Evolutionary conservation across 495 filamentous ascomycete species (phyloP).

Genomic region (Oidiodendron maius): DNA sequence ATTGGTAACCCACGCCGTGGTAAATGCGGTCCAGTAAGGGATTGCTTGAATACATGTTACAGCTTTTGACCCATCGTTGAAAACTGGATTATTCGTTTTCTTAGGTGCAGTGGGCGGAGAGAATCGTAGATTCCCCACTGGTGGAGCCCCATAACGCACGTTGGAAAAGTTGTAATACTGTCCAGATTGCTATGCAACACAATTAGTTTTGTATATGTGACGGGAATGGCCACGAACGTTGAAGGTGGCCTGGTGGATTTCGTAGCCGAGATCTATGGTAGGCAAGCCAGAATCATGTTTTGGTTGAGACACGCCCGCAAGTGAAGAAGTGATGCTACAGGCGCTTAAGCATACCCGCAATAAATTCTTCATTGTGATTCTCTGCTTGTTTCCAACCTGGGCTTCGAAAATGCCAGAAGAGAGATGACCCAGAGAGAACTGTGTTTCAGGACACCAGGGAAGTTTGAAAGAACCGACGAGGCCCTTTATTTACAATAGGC

Average conservation of each 20-base stretch:
- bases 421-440: too few relatives aligned
- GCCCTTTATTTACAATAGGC: too few relatives aligned
- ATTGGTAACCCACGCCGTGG: slow-evolving; percentile 3
- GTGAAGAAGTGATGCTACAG: too few relatives aligned
- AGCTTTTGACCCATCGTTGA: slow-evolving; percentile 12
- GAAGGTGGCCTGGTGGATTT: slow-evolving; percentile 10
- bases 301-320: too few relatives aligned
- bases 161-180: slow-evolving; percentile 50
- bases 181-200: slow-evolving; percentile 4
- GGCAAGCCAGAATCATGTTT: too few relatives aligned
- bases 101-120: slow-evolving; percentile 34
- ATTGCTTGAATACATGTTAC: slow-evolving; percentile 3
- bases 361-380: too few relatives aligned
- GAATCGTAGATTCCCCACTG: slow-evolving; percentile 46
- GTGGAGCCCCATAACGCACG: slow-evolving; percentile 54
- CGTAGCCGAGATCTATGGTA: slow-evolving; percentile 14
- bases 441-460: too few relatives aligned
- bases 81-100: slow-evolving; percentile 17
- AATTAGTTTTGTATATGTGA: background rate
- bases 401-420: too few relatives aligned
- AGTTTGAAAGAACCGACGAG: too few relatives aligned
- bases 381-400: too few relatives aligned
- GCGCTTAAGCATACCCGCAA: too few relatives aligned
- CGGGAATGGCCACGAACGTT: slow-evolving; percentile 6
- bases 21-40: slow-evolving; percentile 2